Evolutionary conservation across 2,329 filamentous ascomycete species (phyloP).

Genomic region (Arthrobotrys iridis): DNA sequence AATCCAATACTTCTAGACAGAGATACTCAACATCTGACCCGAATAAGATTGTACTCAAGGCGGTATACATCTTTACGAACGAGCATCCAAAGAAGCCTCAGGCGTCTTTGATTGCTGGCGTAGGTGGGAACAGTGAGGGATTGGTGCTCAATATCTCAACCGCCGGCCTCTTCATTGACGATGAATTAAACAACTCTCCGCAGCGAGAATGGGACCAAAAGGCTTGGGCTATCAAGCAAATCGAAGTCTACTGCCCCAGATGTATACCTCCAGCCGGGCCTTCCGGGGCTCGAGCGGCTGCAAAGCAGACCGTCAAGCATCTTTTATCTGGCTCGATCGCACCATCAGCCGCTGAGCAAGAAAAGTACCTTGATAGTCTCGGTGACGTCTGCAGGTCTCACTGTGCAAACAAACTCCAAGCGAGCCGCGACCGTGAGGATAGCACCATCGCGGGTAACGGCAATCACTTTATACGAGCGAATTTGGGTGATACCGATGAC

Average conservation of each 20-base stretch:
- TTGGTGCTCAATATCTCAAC: slow-evolving; percentile 91
- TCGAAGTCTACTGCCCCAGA: slow-evolving; percentile 85
- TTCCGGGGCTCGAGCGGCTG: slow-evolving; percentile 58
- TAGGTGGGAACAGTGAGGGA: slow-evolving; percentile 87
- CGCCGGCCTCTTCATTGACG: slow-evolving; percentile 95
- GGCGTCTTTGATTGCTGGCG: slow-evolving; percentile 87
- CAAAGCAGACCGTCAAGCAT: slow-evolving; percentile 45
- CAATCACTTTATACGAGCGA: slow-evolving; percentile 71
- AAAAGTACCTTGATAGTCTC: slow-evolving; percentile 56
- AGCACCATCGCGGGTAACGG: slow-evolving; percentile 59
- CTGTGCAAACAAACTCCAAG: slow-evolving; percentile 66
- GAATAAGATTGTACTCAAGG: slow-evolving; percentile 94
- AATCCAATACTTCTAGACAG: slow-evolving; percentile 83
- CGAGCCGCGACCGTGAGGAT: slow-evolving; percentile 62
- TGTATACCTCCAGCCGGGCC: slow-evolving; percentile 64
- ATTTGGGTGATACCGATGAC: slow-evolving; percentile 72
- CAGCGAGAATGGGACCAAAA: slow-evolving; percentile 99
- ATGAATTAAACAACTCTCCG: slow-evolving; percentile 88
- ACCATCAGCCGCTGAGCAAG: slow-evolving; percentile 40
- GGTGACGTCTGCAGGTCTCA: slow-evolving; percentile 55
- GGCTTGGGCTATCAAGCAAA: slow-evolving; percentile 92
- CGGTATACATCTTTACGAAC: slow-evolving; percentile 92
- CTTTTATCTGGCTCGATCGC: slow-evolving; percentile 52
- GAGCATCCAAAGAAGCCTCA: slow-evolving; percentile 86
- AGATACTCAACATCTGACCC: slow-evolving; percentile 89